A percentile compares a stretch with the other conserved stretches of the same genome.
Evolutionary conservation across 176 grass and related monocot genomes (phyloP).

Genomic region (Guadua angustifolia): DNA sequence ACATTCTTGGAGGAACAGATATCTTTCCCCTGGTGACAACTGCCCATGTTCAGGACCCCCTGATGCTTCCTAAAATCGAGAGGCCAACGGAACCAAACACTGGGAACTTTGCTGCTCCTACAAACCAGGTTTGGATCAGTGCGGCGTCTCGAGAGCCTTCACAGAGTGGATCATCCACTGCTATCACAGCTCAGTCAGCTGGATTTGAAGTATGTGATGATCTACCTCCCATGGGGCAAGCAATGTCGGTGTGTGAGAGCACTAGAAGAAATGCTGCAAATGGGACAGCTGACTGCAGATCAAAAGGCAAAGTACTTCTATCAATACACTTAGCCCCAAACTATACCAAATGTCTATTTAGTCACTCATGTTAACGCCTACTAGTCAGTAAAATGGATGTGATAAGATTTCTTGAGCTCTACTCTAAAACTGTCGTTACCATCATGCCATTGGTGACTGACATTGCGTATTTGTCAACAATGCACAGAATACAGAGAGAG

Average conservation of each 20-base stretch:
- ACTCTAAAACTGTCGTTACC: neutral
- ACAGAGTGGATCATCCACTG: constrained; percentile 69
- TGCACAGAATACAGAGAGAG: constrained; percentile 58
- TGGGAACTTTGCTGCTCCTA: constrained; percentile 30
- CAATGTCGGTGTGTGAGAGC: constrained; percentile 59
- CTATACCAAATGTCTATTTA: neutral
- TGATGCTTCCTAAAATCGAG: constrained; percentile 38
- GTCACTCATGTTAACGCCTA: neutral
- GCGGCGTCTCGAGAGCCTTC: constrained; percentile 60
- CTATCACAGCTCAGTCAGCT: constrained; percentile 48
- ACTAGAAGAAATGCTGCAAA: constrained; percentile 47
- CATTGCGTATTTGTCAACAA: constrained; percentile 27
- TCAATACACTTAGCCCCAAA: neutral
- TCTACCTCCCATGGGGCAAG: constrained; percentile 46
- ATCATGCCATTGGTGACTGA: constrained; percentile 38
- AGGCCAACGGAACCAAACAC: constrained; percentile 41
- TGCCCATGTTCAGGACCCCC: constrained; percentile 46
- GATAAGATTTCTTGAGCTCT: constrained; percentile 24
- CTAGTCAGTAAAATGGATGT: neutral
- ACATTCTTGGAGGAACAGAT: constrained; percentile 44
- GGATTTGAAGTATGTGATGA: constrained; percentile 71
- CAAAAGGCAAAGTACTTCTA: constrained; percentile 54
- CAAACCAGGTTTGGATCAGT: constrained; percentile 51
- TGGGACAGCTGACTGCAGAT: constrained; percentile 53
- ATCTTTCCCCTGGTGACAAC: constrained; percentile 41